Evolutionary conservation across 2,329 filamentous ascomycete species (phyloP).

Genomic region (Amauroascus verrucosus): DNA sequence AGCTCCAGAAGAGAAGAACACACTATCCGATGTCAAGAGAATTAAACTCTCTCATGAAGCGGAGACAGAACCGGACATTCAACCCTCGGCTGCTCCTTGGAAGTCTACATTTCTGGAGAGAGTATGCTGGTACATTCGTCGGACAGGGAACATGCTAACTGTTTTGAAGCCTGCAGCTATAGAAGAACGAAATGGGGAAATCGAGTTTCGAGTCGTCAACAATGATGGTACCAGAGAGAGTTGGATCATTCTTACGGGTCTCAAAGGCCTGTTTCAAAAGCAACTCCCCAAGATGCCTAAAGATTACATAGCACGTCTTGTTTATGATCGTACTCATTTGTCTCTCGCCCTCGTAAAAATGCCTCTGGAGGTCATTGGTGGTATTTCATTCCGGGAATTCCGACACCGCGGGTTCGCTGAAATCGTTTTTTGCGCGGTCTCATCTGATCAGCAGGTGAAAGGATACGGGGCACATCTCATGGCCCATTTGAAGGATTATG

Average conservation of each 20-base stretch:
- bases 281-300: constrained; percentile 91
- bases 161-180: constrained; percentile 63
- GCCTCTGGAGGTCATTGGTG: constrained; percentile 69
- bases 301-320: constrained; percentile 80
- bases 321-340: constrained; percentile 80
- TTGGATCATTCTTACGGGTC: constrained; percentile 83
- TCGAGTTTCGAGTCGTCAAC: constrained; percentile 96
- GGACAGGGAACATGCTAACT: constrained; percentile 17
- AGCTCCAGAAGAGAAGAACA: constrained; percentile 20
- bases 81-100: constrained; percentile 29
- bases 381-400: constrained; percentile 81
- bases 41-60: constrained; percentile 22
- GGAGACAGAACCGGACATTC: constrained; percentile 14
- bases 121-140: constrained; percentile 31
- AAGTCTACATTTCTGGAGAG: constrained; percentile 69
- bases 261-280: constrained; percentile 95
- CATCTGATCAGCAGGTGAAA: constrained; percentile 83
- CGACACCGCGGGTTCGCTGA: constrained; percentile 75
- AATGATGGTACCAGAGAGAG: constrained; percentile 83
- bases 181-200: constrained; percentile 86
- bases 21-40: constrained; percentile 18
- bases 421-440: constrained; percentile 86
- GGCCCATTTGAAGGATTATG: constrained; percentile 83
- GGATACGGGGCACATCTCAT: constrained; percentile 89
- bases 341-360: constrained; percentile 88